These are phyloP conservation scores for Aspergillus steynii DNA, from an alignment of 495 filamentous ascomycete genomes.

Conservation along the genomic window DNA sequence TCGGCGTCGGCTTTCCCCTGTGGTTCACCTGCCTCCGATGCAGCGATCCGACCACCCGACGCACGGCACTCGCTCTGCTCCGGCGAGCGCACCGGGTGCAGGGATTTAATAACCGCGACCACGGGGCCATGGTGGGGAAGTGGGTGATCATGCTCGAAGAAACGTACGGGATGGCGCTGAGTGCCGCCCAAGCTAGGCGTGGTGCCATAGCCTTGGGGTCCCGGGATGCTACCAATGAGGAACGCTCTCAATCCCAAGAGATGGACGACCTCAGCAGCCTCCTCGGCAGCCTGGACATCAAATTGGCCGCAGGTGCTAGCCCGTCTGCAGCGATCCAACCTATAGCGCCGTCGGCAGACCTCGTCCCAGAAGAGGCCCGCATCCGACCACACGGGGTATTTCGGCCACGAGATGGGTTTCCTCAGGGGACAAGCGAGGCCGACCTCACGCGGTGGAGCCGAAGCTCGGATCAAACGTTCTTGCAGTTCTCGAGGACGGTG, in stretches of 20 bases:
- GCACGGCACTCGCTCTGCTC: constrained; percentile 29
- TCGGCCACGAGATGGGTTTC: constrained; percentile 22
- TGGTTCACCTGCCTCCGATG: constrained; percentile 36
- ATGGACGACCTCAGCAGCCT: constrained; percentile 1
- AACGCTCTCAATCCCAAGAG: not conserved
- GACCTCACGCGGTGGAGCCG: constrained; percentile 20
- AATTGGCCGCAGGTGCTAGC: not conserved
- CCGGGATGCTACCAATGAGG: not conserved
- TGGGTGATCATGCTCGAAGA: constrained; percentile 35
- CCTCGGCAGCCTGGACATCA: not conserved
- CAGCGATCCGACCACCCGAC: constrained; percentile 31
- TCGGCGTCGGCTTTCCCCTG: constrained; percentile 35
- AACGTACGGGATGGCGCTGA: constrained; percentile 12
- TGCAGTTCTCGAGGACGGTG: constrained; percentile 25
- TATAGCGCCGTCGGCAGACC: not conserved
- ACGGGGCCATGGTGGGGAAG: constrained; percentile 19
- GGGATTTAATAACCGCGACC: constrained; percentile 28
- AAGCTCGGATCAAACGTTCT: constrained; percentile 19
- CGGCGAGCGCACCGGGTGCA: constrained; percentile 29
- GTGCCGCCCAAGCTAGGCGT: not conserved
- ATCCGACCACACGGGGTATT: constrained; percentile 27
- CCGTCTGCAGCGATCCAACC: not conserved
- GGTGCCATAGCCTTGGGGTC: not conserved
- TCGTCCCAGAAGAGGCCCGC: constrained; percentile 34
- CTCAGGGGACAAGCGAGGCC: constrained; percentile 16